Base-by-base conservation (phyloP, 352 stramenopile species). In the Thalassiosira sp. region DNA sequence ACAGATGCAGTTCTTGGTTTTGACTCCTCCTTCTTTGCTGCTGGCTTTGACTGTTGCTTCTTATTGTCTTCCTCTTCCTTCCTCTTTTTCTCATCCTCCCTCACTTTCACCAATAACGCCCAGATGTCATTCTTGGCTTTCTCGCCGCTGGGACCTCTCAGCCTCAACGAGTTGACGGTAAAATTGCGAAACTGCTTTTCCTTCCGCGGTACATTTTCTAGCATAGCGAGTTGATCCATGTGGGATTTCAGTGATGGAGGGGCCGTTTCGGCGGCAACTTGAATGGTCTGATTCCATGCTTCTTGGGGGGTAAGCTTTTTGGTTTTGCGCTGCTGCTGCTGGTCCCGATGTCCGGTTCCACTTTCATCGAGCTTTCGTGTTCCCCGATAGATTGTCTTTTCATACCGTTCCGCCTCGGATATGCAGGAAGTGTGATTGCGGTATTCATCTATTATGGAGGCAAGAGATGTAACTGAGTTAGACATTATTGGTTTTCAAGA, bases 141-240 rank as follows among this genome's bases (percentile, higher is more conserved):
- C 63, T 84, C 74, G 22, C 48, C 58, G 56, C 58, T 45, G 11
- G 37, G 35, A 43, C 70, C 72, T 45, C 77, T 72, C 28, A 91
- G 43, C 43, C 78, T 79, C 57, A 93, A 80, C 22, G 81, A 90
- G 67, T 93, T 93, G 0, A 60, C 48, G 13, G 86, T 75, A 69
- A 93, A 93, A 54, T 93, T 93, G 7, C 79, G 63, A 81, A 93
- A 93, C 72, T 90, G 80, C 57, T 91, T 91, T 61, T 88, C 77
- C 48, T 93, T 90, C 40, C 83, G 52, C 35, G 88, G 88, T 24
- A 93, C 83, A 81, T 90, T 91, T 28, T 89, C 85, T 7, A 85
- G 40, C n/a, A 60, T 40, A 18, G 70, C 35, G 49, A 93, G 78
- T 22, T 72, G 75, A 70, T 86, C n/a, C 49, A 92, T 78, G 46